These are phyloP conservation scores for Epichloe sibirici DNA, from an alignment of 2,329 filamentous ascomycete species.

Conservation along the genomic window DNA sequence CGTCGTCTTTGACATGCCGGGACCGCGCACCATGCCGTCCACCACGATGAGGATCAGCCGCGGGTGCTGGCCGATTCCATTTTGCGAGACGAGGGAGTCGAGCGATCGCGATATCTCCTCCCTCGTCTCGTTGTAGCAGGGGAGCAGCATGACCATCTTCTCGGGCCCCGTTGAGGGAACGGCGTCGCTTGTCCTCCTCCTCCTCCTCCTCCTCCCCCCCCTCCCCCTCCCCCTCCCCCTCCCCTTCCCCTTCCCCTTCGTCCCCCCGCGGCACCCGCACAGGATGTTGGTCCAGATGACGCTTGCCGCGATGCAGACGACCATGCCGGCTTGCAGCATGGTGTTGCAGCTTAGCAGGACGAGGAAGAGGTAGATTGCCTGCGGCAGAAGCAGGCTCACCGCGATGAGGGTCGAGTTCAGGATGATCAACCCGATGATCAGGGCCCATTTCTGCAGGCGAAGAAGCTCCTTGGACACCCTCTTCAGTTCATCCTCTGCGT, in stretches of 20 bases:
- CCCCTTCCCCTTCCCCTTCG: constrained; percentile 6
- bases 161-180: constrained; percentile 26
- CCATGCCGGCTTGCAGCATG: constrained; percentile 29
- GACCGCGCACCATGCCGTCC: constrained; percentile 33
- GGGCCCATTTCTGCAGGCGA: constrained; percentile 26
- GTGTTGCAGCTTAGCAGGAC: constrained; percentile 34
- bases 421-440: constrained; percentile 22
- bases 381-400: constrained; percentile 23
- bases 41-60: constrained; percentile 34
- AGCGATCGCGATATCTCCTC: constrained; percentile 32
- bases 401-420: constrained; percentile 26
- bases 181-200: neutral
- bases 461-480: constrained; percentile 25
- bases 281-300: constrained; percentile 19
- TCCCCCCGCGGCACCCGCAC: constrained; percentile 17
- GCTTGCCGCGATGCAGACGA: constrained; percentile 24
- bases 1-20: constrained; percentile 35
- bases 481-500: constrained; percentile 27
- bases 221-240: constrained; percentile 7
- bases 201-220: constrained; percentile 5
- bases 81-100: constrained; percentile 32
- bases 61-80: constrained; percentile 28
- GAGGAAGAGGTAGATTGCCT: constrained; percentile 32
- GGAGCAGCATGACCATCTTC: constrained; percentile 31
- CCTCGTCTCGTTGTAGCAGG: constrained; percentile 37